A percentile compares a stretch with the other conserved stretches of the same genome.
Conservation (phyloP, 768 basidiomycete species). For the Lentinula boryana region DNA sequence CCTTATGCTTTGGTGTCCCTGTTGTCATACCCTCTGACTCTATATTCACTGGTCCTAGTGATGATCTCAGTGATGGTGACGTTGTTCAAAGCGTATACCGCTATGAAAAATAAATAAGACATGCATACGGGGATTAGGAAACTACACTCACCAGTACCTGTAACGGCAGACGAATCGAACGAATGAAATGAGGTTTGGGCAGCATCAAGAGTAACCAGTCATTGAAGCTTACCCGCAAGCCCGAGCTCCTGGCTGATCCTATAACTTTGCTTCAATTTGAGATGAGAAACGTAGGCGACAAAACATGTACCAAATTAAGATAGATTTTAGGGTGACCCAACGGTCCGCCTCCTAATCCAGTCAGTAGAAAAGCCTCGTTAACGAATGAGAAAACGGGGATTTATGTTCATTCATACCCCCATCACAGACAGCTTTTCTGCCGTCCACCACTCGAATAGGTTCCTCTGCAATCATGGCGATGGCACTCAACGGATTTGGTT, state of each 20-base stretch:
- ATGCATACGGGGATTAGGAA: slow-evolving; percentile 4
- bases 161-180: background rate
- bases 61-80: slow-evolving; percentile 55
- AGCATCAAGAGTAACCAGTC: background rate
- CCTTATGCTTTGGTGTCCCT: too few relatives aligned
- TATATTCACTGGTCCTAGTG: background rate
- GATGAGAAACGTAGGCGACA: background rate
- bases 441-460: slow-evolving; percentile 76
- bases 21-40: background rate
- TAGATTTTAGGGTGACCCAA: slow-evolving; percentile 96
- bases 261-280: slow-evolving; percentile 12
- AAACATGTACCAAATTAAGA: slow-evolving; percentile 78
- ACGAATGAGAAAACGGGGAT: too few relatives aligned
- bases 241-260: slow-evolving; percentile 87
- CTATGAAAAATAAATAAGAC: slow-evolving; percentile 31
- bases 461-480: slow-evolving; percentile 87
- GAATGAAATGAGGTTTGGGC: background rate
- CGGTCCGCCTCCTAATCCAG: slow-evolving; percentile 73
- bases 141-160: slow-evolving; percentile 32
- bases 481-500: slow-evolving; percentile 86
- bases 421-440: slow-evolving; percentile 87
- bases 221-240: slow-evolving; percentile 75
- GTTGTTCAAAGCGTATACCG: slow-evolving; percentile 87
- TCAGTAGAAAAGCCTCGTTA: background rate
- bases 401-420: slow-evolving; percentile 61